Base-by-base conservation (phyloP, 106 monocot species). In the Ottelia alismoides region DNA sequence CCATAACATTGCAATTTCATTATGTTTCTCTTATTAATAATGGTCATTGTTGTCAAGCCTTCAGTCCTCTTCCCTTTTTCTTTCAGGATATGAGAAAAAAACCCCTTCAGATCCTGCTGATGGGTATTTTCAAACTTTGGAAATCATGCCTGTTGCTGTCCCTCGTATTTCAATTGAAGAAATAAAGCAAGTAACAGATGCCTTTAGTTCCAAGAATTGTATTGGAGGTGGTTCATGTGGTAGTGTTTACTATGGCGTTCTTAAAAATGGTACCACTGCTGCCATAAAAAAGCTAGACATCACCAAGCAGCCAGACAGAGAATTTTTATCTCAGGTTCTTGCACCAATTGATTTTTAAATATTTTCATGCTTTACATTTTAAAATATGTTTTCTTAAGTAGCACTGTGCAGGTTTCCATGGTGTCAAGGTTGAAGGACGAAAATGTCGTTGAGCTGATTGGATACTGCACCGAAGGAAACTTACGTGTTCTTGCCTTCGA, bases 341-440 rank as follows among this genome's bases (percentile, higher is more conserved):
- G n/a, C n/a, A 28, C 14, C 28, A 12, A 28, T 53, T 27, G 16
- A 2, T 51, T 47, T 2, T n/a, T n/a, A n/a, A n/a, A n/a, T n/a
- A n/a, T n/a, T n/a, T n/a, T n/a, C n/a, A n/a, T n/a, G n/a, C n/a
- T n/a, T n/a, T n/a, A n/a, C n/a, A n/a, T n/a, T n/a, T n/a, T n/a
- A n/a, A n/a, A n/a, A n/a, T n/a, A n/a, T n/a, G n/a, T n/a, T n/a
- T n/a, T n/a, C n/a, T n/a, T n/a, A n/a, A n/a, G n/a, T n/a, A n/a
- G n/a, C n/a, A n/a, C n/a, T n/a, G n/a, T 53, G 14, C 53, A 64
- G 64, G 64, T 64, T 31, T 64, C 64, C 20, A 64, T 64, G 40
- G 53, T 64, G 27, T 64, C 64, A 44, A 64, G 64, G 53, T 35
- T 64, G 53, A 52, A 53, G 28, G 53, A 64, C 27, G 64, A 53